phyloP scores from a whole-genome alignment of 2,329 filamentous ascomycete species.

The Venturiaceae sp. region DNA sequence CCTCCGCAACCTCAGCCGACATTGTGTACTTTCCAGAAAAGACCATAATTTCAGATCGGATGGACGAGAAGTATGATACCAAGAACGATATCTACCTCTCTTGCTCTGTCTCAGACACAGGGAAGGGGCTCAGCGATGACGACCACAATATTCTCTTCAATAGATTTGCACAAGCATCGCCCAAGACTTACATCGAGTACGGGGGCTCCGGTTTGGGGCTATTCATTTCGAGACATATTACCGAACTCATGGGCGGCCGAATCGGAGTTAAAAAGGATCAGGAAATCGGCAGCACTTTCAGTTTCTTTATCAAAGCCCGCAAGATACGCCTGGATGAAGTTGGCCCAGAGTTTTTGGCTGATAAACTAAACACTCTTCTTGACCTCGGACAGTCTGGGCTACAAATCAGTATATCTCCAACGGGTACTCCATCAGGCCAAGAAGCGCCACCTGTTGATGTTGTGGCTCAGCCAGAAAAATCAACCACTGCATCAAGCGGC shows the following conservation, averaged over 20 bases:
- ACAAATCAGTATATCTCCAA: neutral
- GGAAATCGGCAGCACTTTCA: slow-evolving; percentile 54
- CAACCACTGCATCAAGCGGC: no score
- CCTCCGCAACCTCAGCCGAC: slow-evolving; percentile 6
- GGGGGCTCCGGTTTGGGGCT: slow-evolving; percentile 34
- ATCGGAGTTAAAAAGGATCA: slow-evolving; percentile 54
- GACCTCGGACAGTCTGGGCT: neutral
- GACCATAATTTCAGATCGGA: neutral
- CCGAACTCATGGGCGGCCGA: slow-evolving; percentile 59
- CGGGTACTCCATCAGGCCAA: neutral
- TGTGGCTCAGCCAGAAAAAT: no score
- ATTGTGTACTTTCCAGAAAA: neutral
- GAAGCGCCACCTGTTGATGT: neutral
- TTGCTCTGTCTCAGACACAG: slow-evolving; percentile 10
- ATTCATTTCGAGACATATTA: slow-evolving; percentile 58
- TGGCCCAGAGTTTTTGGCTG: neutral
- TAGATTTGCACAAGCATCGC: slow-evolving; percentile 58
- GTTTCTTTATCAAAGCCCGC: slow-evolving; percentile 49
- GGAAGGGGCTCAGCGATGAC: slow-evolving; percentile 44
- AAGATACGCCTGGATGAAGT: neutral
- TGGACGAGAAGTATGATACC: slow-evolving; percentile 8
- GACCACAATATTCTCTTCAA: slow-evolving; percentile 52
- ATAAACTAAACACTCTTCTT: neutral
- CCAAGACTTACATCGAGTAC: slow-evolving; percentile 43
- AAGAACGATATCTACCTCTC: slow-evolving; percentile 11